Conservation (phyloP, 2,329 filamentous ascomycete genomes). For the Aspergillus pseudoglaucus region DNA sequence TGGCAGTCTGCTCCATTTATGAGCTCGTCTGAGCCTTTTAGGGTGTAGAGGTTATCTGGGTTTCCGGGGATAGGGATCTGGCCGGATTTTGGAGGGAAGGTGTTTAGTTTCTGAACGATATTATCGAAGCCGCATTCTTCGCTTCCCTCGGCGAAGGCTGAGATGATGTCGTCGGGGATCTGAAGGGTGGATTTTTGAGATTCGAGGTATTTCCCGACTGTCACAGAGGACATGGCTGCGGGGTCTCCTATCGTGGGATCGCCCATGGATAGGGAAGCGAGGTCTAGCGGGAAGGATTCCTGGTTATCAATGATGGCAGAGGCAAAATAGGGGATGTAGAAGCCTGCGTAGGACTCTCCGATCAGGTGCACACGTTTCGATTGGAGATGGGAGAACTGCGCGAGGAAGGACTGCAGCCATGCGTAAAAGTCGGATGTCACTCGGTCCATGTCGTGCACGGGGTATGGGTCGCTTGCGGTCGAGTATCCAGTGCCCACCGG, state of each 20-base stretch:
- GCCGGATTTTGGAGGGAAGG: slow-evolving; percentile 23
- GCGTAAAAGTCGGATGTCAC: slow-evolving; percentile 24
- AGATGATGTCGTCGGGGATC: slow-evolving; percentile 22
- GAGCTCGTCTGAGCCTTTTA: slow-evolving; percentile 4
- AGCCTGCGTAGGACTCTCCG: slow-evolving; percentile 34
- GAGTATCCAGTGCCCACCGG: slow-evolving; percentile 32
- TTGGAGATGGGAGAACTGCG: slow-evolving; percentile 24
- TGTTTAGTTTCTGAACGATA: slow-evolving; percentile 19
- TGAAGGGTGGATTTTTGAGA: slow-evolving; percentile 18
- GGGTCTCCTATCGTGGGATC: slow-evolving; percentile 32
- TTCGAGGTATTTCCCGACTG: slow-evolving; percentile 22
- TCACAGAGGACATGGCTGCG: slow-evolving; percentile 28
- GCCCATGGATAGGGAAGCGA: slow-evolving; percentile 31
- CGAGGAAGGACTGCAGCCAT: slow-evolving; percentile 28
- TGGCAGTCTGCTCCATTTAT: slow-evolving; percentile 23
- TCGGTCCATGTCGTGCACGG: slow-evolving; percentile 19
- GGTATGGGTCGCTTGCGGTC: slow-evolving; percentile 24
- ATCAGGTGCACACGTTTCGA: slow-evolving; percentile 29
- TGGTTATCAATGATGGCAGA: slow-evolving; percentile 23
- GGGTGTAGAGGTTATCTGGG: slow-evolving; percentile 13
- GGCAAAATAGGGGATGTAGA: slow-evolving; percentile 34
- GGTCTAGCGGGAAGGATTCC: slow-evolving; percentile 19
- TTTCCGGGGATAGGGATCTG: slow-evolving; percentile 26
- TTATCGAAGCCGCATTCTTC: slow-evolving; percentile 25
- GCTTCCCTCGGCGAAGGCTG: slow-evolving; percentile 25